Evolutionary conservation across 257 asterid species (phyloP), one percentile per base, ranked within the genome.

Genomic region (Solanum paucissectum): DNA sequence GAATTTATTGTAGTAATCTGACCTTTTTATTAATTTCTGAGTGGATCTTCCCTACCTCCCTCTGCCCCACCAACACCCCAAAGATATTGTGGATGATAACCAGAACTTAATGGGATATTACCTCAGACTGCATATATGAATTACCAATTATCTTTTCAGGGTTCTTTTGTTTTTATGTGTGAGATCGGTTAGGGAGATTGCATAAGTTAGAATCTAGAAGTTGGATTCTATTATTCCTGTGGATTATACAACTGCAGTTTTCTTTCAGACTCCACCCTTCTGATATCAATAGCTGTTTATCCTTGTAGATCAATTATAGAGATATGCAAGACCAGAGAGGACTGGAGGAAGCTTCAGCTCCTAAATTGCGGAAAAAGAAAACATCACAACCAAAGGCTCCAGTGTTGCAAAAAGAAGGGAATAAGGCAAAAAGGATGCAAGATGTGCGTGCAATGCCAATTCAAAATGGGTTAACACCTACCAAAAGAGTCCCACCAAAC

Each of bases 281-380:
- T 46, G 68, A 81, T 81, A 46, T 16, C 66, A 49, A 29, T 81
- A 7, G 68, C 36, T 81, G 68, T 27, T 81, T 81, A 81, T 81
- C 40, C 85, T 82, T 82, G 69, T 66, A 49, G 69, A 82, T 82
- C 27, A 21, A 76, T 32, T 66, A 32, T 87, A n/a, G 40, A 85
- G 83, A 81, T 84, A 92, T 93, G 95, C 95, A 93, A 89, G 95
- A 91, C 86, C 95, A 90, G 86, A 94, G 91, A 68, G 89, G 91
- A 88, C 71, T 83, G 23, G 91, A 93, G 49, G 90, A 92, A 68
- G 74, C 90, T 46, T 37, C 68, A 87, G 89, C 86, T 89, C 87
- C 88, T 44, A 96, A 92, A 92, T 84, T 96, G 3, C 89, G 92
- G 79, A 96, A 92, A 89, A 96, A 93, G 96, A 96, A 93, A 89